Evolutionary conservation across 148 eudicot species (phyloP), one percentile per base, ranked within the genome.

Genomic region (Fagopyrum esculentum): DNA sequence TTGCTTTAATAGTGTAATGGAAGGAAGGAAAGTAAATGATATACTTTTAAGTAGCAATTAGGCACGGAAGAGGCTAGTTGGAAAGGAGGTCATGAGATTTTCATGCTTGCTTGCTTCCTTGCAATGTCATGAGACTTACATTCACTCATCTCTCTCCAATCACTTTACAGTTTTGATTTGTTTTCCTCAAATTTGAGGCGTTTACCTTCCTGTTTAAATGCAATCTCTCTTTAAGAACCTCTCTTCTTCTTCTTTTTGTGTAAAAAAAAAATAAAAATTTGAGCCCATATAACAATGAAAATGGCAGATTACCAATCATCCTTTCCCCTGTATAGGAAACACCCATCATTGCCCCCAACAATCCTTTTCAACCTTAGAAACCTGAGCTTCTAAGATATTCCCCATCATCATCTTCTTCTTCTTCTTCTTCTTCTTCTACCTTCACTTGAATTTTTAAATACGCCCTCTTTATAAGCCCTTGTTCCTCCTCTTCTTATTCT

Each of bases 341-440:
- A 89, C 83, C 81, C 92, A 93, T 93, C 94, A 93, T 93, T 93
- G 84, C 95, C 75, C 82, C 98, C 98, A 91, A 93, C 98, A 83
- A 89, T 89, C 90, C 85, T 73, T 86, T 90, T 87, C 86, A 82
- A 73, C 87, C 92, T 84, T 85, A 77, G 89, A 91, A 90, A 83
- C 96, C 88, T 84, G 88, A 85, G 86, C 92, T 87, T 86, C 93
- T 79, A 89, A 87, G 86, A 85, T 78, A 88, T 81, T 80, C 83
- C 71, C 70, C 69, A 59, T 55, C 76, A 50, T 60, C 59, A 63
- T 47, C 48, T 55, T 75, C 26, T 57, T 50, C 45, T 74, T 17
- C 30, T 45, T 69, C 64, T 66, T 48, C 72, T 73, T 46, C 73
- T 74, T n/a, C n/a, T n/a, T n/a, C n/a, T n/a, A n/a, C n/a, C n/a